Evolutionary conservation across 169 alveolate species (phyloP).

Genomic region (Cryptosporidium tyzzeri): DNA sequence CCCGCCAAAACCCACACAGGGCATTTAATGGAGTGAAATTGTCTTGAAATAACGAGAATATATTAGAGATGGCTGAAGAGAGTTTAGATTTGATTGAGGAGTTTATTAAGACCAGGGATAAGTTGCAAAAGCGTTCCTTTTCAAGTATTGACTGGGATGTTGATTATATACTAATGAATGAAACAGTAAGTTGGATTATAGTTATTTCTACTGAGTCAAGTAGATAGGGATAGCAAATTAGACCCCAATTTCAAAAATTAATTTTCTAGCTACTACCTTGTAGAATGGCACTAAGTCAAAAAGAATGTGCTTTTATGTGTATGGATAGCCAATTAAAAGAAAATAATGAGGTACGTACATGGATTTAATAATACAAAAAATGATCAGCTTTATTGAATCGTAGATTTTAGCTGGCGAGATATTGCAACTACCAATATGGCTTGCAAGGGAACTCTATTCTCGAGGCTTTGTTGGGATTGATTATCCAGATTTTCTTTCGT

Average conservation of each 20-base stretch:
- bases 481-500: conserved; percentile 61
- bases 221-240: not conserved
- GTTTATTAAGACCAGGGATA: conserved; percentile 26
- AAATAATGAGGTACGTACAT: conserved; percentile 32
- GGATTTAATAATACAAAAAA: not conserved
- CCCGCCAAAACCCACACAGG: conserved; percentile 65
- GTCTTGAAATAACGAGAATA: not conserved
- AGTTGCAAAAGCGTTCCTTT: conserved; percentile 4
- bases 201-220: not conserved
- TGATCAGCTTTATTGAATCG: not conserved
- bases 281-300: conserved; percentile 51
- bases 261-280: conserved; percentile 47
- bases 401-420: conserved; percentile 58
- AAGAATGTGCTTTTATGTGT: conserved; percentile 61
- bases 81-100: conserved; percentile 8
- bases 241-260: not conserved
- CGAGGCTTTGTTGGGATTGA: conserved; percentile 66
- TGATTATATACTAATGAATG: conserved; percentile 57
- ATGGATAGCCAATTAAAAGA: conserved; percentile 15
- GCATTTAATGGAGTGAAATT: not conserved
- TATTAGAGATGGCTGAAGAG: not conserved
- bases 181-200: conserved; percentile 39
- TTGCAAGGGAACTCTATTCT: conserved; percentile 35
- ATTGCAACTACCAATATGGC: conserved; percentile 51
- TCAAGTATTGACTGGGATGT: conserved; percentile 50